Conservation (phyloP, 306 rosid genomes). For the Prunus mongolica region DNA sequence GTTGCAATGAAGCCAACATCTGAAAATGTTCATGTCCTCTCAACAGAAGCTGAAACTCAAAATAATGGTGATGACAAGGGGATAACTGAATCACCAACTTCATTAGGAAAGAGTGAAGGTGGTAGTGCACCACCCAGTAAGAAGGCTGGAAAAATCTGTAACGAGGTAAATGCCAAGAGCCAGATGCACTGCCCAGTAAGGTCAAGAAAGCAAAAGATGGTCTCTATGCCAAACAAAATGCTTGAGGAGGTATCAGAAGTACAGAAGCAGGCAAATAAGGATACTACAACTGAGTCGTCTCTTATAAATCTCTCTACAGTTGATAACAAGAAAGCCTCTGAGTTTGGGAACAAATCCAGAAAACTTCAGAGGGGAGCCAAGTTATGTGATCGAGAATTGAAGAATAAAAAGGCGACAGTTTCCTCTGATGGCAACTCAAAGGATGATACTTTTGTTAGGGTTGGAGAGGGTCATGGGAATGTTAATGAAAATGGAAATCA, state of each 20-base stretch:
- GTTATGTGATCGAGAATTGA: conserved; percentile 23
- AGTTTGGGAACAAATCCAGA: conserved; percentile 10
- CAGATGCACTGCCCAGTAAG: conserved; percentile 15
- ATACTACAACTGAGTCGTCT: conserved; percentile 22
- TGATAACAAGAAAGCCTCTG: conserved; percentile 17
- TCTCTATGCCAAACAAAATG: conserved; percentile 19
- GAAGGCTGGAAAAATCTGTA: conserved; percentile 30
- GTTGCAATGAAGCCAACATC: conserved; percentile 21
- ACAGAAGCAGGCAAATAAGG: conserved; percentile 29
- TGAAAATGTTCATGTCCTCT: conserved; percentile 29
- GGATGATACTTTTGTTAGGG: not conserved
- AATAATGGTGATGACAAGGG: conserved; percentile 14
- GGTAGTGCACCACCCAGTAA: conserved; percentile 17
- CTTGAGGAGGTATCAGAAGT: conserved; percentile 25
- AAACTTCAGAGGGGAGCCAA: conserved; percentile 23
- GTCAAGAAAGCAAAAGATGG: conserved; percentile 41
- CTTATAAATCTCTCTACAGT: conserved; percentile 22
- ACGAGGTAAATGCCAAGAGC: conserved; percentile 10
- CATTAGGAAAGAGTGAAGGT: conserved; percentile 31
- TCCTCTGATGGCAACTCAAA: conserved; percentile 26
- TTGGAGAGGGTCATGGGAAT: conserved; percentile 9
- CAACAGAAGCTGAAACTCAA: conserved; percentile 28
- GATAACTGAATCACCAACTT: conserved; percentile 13
- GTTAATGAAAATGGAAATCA: conserved; percentile 20
- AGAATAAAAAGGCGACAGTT: conserved; percentile 32